phyloP scores from a whole-genome alignment of 495 filamentous ascomycete species.

The Pyronema omphalodes region DNA sequence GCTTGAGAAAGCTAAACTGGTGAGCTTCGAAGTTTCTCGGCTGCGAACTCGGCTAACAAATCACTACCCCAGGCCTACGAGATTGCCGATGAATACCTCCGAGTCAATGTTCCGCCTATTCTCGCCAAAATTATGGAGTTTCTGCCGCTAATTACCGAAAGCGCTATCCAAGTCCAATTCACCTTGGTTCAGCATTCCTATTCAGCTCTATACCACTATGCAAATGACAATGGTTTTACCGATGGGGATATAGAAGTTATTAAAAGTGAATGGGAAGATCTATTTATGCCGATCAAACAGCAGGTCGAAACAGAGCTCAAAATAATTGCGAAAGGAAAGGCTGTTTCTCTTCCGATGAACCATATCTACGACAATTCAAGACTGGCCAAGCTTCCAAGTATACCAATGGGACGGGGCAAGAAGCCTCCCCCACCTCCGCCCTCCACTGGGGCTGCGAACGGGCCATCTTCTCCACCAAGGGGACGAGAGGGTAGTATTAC shows the following conservation, averaged over 20 bases:
- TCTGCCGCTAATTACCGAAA: slow-evolving; percentile 54
- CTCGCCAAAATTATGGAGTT: slow-evolving; percentile 58
- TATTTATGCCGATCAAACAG: slow-evolving; percentile 44
- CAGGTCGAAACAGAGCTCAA: slow-evolving; percentile 52
- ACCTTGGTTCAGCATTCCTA: slow-evolving; percentile 69
- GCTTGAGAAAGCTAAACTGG: slow-evolving; percentile 45
- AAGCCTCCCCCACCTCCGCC: slow-evolving; percentile 20
- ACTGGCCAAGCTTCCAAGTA: slow-evolving; percentile 3
- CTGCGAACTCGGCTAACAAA: background rate
- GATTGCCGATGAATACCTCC: slow-evolving; percentile 64
- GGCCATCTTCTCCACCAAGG: background rate
- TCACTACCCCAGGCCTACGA: slow-evolving; percentile 49
- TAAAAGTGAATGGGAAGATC: slow-evolving; percentile 47
- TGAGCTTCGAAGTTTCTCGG: slow-evolving; percentile 23
- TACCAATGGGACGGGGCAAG: slow-evolving; percentile 10
- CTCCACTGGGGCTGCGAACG: background rate
- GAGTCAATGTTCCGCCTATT: slow-evolving; percentile 54
- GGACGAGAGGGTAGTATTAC: background rate
- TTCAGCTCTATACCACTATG: slow-evolving; percentile 63
- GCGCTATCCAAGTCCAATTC: slow-evolving; percentile 67
- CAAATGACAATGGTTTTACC: slow-evolving; percentile 49
- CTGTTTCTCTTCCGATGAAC: slow-evolving; percentile 44
- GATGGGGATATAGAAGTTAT: slow-evolving; percentile 46
- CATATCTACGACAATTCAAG: slow-evolving; percentile 14
- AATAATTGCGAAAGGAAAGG: slow-evolving; percentile 55